phyloP scores from a whole-genome alignment of 345 rosid species.

The Citrus sp. region DNA sequence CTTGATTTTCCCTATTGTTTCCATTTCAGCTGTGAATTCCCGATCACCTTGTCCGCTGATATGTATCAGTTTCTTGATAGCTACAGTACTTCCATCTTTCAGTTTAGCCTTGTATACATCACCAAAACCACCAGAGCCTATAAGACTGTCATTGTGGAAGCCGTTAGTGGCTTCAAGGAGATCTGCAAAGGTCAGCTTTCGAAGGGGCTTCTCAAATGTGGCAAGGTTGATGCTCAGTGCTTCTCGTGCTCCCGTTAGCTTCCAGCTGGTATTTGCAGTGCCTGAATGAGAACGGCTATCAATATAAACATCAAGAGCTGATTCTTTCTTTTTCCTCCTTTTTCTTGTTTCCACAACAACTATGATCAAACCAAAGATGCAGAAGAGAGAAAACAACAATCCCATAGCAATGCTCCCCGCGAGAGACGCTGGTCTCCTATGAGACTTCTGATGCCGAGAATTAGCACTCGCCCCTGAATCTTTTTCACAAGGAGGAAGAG shows the following conservation, averaged over 20 bases:
- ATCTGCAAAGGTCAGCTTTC: constrained; percentile 85
- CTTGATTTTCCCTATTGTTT: constrained; percentile 94
- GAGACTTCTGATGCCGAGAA: constrained; percentile 52
- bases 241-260: constrained; percentile 61
- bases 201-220: constrained; percentile 80
- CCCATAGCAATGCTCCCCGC: constrained; percentile 89
- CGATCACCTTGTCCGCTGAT: constrained; percentile 96
- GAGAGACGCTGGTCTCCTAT: constrained; percentile 45
- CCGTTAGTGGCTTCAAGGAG: constrained; percentile 92
- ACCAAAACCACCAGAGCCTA: constrained; percentile 97
- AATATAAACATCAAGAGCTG: constrained; percentile 48
- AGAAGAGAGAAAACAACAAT: constrained; percentile 68
- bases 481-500: constrained; percentile 54
- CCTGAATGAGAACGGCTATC: constrained; percentile 70
- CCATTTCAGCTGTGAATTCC: constrained; percentile 97
- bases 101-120: constrained; percentile 88
- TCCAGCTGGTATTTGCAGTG: constrained; percentile 68
- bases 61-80: constrained; percentile 90
- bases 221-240: constrained; percentile 82
- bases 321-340: constrained; percentile 65
- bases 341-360: constrained; percentile 63
- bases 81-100: constrained; percentile 85
- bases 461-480: constrained; percentile 14
- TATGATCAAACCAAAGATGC: constrained; percentile 65
- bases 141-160: constrained; percentile 75